Conservation (phyloP, 192 early-diverging fungal genomes). For the Coemansia furcata region DNA sequence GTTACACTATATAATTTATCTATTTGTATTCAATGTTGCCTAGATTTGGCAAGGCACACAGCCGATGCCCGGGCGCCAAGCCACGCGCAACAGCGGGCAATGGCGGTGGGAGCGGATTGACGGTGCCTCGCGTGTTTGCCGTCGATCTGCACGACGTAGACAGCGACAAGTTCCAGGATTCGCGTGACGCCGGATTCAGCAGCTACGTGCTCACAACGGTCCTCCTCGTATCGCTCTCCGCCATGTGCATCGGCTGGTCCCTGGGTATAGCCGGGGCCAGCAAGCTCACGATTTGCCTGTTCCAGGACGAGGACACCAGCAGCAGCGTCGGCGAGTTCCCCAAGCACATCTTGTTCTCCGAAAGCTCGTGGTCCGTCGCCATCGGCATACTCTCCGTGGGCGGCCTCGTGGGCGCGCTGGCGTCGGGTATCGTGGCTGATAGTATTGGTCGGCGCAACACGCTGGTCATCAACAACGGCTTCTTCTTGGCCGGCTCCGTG, state of each 20-base stretch:
- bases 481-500: slow-evolving; percentile 64
- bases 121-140: slow-evolving; percentile 38
- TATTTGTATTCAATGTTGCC: slow-evolving; percentile 3
- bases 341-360: slow-evolving; percentile 29
- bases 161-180: slow-evolving; percentile 47
- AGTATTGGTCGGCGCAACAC: slow-evolving; percentile 61
- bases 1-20: background rate
- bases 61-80: slow-evolving; percentile 1
- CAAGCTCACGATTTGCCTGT: slow-evolving; percentile 35
- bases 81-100: background rate
- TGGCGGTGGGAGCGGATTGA: background rate
- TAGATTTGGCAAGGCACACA: slow-evolving; percentile 4
- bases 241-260: slow-evolving; percentile 38
- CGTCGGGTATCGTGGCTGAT: slow-evolving; percentile 54
- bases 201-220: slow-evolving; percentile 37
- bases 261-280: slow-evolving; percentile 37
- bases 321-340: slow-evolving; percentile 18
- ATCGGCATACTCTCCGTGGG: slow-evolving; percentile 56
- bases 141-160: slow-evolving; percentile 45
- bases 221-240: slow-evolving; percentile 41
- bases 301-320: slow-evolving; percentile 10
- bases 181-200: slow-evolving; percentile 43
- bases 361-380: slow-evolving; percentile 50
- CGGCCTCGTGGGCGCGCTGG: slow-evolving; percentile 62
- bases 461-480: slow-evolving; percentile 65